phyloP scores from a whole-genome alignment of 2,329 filamentous ascomycete genomes.

The Xylariaceae sp. region DNA sequence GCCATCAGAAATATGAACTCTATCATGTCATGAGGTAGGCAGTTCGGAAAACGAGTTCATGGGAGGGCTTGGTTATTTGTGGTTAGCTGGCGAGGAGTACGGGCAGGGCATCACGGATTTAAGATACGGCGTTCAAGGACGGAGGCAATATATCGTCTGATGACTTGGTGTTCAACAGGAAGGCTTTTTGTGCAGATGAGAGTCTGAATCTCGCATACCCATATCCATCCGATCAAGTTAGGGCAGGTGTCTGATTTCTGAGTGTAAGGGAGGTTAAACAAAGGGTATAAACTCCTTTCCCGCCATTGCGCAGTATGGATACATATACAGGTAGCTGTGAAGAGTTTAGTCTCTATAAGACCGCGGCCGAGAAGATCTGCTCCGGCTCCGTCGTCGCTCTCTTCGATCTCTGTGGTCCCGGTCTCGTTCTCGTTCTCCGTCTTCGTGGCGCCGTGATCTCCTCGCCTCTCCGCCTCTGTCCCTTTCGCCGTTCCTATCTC shows the following conservation, averaged over 20 bases:
- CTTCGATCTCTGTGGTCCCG: constrained; percentile 25
- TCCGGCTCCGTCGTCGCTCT: constrained; percentile 37
- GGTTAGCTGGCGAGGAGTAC: constrained; percentile 17
- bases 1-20: not conserved
- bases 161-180: constrained; percentile 4
- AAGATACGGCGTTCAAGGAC: constrained; percentile 14
- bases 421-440: constrained; percentile 22
- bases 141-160: constrained; percentile 5
- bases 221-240: constrained; percentile 4
- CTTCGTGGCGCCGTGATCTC: constrained; percentile 10
- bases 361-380: constrained; percentile 37
- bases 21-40: not conserved
- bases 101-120: constrained; percentile 3
- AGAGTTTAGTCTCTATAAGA: constrained; percentile 20
- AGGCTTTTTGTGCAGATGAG: constrained; percentile 1
- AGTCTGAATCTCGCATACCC: constrained; percentile 1
- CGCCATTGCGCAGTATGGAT: not conserved
- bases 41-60: not conserved
- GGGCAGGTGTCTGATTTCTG: not conserved
- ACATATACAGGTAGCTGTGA: constrained; percentile 9
- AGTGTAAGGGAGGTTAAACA: constrained; percentile 7
- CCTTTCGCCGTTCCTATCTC: constrained; percentile 20
- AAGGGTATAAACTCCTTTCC: too few relatives aligned
- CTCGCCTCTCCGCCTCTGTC: constrained; percentile 17
- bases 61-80: constrained; percentile 3